Conservation (phyloP, 768 basidiomycete species). For the Rhizopogon rudus region DNA sequence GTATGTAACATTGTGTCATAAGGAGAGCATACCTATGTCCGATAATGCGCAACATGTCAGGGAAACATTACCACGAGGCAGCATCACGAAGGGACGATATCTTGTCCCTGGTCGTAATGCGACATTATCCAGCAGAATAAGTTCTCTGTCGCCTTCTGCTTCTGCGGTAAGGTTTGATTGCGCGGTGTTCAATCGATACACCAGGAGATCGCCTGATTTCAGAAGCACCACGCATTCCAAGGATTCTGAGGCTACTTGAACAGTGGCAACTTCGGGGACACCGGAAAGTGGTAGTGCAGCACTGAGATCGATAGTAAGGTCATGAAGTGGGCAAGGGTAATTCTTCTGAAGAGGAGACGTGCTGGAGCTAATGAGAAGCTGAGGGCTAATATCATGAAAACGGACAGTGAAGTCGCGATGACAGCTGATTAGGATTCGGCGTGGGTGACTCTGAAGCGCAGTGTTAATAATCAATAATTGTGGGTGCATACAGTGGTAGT, state of each 20-base stretch:
- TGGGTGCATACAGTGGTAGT: slow-evolving; percentile 7
- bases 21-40: slow-evolving; percentile 57
- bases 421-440: slow-evolving; percentile 58
- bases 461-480: background rate
- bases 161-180: slow-evolving; percentile 10
- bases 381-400: slow-evolving; percentile 73
- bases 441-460: slow-evolving; percentile 47
- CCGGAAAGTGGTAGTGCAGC: slow-evolving; percentile 33
- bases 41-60: slow-evolving; percentile 57
- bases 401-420: slow-evolving; percentile 61
- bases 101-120: slow-evolving; percentile 32
- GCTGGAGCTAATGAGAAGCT: slow-evolving; percentile 46
- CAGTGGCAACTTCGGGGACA: slow-evolving; percentile 34
- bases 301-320: slow-evolving; percentile 57
- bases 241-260: slow-evolving; percentile 49
- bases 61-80: slow-evolving; percentile 43
- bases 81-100: slow-evolving; percentile 58
- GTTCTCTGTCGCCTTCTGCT: slow-evolving; percentile 38
- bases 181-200: slow-evolving; percentile 37
- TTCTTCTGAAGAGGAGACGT: slow-evolving; percentile 49
- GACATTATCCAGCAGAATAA: slow-evolving; percentile 51
- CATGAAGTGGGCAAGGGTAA: slow-evolving; percentile 61
- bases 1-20: background rate
- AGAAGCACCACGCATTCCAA: slow-evolving; percentile 54
- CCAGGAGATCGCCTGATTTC: slow-evolving; percentile 50